Conservation (phyloP, 139 green algal genomes). For the Pseudopediastrum boryanum region DNA sequence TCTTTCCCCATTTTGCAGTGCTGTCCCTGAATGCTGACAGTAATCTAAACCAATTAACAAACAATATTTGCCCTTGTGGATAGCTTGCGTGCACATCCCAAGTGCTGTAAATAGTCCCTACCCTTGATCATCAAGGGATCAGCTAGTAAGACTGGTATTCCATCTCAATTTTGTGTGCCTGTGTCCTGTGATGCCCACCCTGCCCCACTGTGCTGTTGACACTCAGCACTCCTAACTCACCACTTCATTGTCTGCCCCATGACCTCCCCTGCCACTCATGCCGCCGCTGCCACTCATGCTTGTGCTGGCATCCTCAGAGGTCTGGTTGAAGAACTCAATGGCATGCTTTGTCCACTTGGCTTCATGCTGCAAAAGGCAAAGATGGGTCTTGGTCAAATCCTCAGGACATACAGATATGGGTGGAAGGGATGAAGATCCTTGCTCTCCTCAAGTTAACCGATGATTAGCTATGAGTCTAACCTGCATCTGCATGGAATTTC, state of each 20-base stretch:
- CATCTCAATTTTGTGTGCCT: slow-evolving; percentile 14
- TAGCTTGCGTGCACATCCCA: background rate
- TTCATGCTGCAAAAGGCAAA: slow-evolving; percentile 57
- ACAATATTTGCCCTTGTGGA: background rate
- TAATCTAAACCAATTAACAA: background rate
- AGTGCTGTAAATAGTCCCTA: background rate
- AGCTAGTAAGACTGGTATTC: background rate
- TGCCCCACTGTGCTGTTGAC: slow-evolving; percentile 5
- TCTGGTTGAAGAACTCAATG: slow-evolving; percentile 61
- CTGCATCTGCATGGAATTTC: too few relatives aligned
- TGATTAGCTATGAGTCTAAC: background rate
- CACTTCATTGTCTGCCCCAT: too few relatives aligned
- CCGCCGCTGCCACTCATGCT: background rate
- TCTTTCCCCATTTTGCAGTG: too few relatives aligned
- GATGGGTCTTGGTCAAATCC: too few relatives aligned
- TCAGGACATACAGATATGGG: background rate
- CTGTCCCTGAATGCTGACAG: background rate
- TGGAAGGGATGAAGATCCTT: background rate
- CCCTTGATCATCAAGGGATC: background rate
- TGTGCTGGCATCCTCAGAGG: slow-evolving; percentile 8
- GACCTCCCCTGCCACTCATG: background rate
- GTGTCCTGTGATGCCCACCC: too few relatives aligned
- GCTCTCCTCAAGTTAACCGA: background rate
- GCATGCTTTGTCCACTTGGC: slow-evolving; percentile 71
- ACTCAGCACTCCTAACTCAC: background rate